These are phyloP conservation scores for Beauveria caledonica DNA, from an alignment of 2,329 filamentous ascomycete genomes.

Conservation along the genomic window DNA sequence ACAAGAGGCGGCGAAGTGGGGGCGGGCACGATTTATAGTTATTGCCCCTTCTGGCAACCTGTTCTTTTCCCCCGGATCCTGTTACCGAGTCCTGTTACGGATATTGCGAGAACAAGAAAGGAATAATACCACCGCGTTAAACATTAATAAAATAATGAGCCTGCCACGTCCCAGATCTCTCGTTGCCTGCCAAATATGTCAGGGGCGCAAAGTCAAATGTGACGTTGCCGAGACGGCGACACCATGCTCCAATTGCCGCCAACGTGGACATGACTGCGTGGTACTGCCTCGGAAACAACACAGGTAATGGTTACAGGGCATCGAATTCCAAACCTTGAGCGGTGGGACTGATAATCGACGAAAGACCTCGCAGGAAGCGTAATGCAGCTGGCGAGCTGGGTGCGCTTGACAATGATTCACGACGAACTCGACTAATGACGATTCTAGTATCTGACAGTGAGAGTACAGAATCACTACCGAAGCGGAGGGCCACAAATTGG, in stretches of 20 bases:
- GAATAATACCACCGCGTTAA: no score
- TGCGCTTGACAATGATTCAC: not conserved
- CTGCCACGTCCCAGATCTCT: not conserved
- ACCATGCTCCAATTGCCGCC: not conserved
- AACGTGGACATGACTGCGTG: not conserved
- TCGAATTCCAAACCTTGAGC: not conserved
- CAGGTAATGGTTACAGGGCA: not conserved
- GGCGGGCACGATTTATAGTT: no score
- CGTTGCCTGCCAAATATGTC: not conserved
- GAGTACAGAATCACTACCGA: not conserved
- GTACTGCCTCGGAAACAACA: not conserved
- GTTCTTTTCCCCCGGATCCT: no score
- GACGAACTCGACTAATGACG: not conserved
- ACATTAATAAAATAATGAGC: not conserved
- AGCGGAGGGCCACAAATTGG: not conserved
- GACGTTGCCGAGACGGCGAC: not conserved
- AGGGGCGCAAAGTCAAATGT: conserved; percentile 3
- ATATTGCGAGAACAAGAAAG: no score
- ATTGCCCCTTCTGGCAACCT: no score
- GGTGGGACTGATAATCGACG: not conserved
- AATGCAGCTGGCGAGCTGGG: conserved; percentile 1
- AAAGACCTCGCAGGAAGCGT: not conserved
- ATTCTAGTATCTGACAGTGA: not conserved
- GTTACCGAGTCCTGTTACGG: no score
- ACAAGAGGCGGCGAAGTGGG: no score